A percentile compares a stretch with the other conserved stretches of the same genome.
phyloP scores from a whole-genome alignment of 306 rosid genomes.

The Leucaena leucocephala region DNA sequence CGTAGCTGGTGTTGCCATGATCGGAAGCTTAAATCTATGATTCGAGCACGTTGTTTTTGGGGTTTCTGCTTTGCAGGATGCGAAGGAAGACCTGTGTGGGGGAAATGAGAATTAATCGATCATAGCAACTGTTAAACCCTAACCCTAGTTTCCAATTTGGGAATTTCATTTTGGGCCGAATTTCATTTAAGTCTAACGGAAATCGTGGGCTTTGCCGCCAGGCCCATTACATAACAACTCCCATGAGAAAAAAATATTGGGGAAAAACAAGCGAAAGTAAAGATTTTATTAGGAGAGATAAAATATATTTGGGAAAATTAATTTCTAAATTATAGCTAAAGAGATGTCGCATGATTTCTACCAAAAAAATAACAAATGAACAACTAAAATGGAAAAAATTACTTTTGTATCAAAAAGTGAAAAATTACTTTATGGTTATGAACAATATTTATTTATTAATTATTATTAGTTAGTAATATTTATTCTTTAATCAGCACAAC shows the following conservation, averaged over 20 bases:
- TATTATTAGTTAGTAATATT: too few relatives aligned
- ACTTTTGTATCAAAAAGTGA: too few relatives aligned
- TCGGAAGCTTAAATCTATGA: neutral
- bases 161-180: constrained; percentile 39
- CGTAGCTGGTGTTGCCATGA: neutral
- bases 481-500: too few relatives aligned
- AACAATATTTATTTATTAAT: too few relatives aligned
- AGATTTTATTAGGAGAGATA: too few relatives aligned
- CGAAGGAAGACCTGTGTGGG: neutral
- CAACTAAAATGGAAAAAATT: too few relatives aligned
- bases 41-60: neutral
- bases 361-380: too few relatives aligned
- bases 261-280: too few relatives aligned
- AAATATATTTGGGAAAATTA: too few relatives aligned
- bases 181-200: neutral
- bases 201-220: neutral
- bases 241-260: neutral
- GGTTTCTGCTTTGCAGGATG: neutral
- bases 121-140: constrained; percentile 40
- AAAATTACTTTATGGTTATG: too few relatives aligned
- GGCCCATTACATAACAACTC: neutral
- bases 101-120: neutral
- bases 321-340: too few relatives aligned
- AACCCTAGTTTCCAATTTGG: constrained; percentile 41
- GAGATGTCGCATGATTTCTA: too few relatives aligned